Percentiles rank a stretch among this genome's conserved stretches.
phyloP scores from a whole-genome alignment of 1,284 basidiomycete genomes.

The Inonotus hispidus region DNA sequence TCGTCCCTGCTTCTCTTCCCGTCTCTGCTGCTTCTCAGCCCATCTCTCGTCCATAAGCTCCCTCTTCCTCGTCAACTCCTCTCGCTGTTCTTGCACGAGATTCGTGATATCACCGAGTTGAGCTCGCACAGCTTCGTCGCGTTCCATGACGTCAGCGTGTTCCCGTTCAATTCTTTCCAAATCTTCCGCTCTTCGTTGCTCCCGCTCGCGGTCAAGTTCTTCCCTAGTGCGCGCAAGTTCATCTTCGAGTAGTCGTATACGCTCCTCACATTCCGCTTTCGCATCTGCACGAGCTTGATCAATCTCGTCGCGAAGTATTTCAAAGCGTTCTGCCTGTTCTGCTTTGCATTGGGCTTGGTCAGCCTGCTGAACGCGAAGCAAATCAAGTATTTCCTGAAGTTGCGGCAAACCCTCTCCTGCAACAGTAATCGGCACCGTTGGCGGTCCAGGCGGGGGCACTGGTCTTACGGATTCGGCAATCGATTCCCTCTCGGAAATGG shows the following conservation, averaged over 20 bases:
- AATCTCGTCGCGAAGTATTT: constrained; percentile 37
- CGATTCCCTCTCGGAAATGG: not conserved
- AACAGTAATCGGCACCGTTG: constrained; percentile 25
- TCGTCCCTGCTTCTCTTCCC: constrained; percentile 48
- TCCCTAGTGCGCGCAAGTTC: constrained; percentile 52
- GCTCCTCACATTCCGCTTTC: constrained; percentile 46
- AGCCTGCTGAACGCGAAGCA: constrained; percentile 54
- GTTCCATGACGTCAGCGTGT: constrained; percentile 47
- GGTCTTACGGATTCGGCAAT: constrained; percentile 8
- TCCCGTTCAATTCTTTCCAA: constrained; percentile 56
- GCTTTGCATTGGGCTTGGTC: constrained; percentile 50
- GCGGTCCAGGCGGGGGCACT: constrained; percentile 25
- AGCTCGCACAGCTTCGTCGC: constrained; percentile 49
- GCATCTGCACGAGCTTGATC: constrained; percentile 35
- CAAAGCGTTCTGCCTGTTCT: constrained; percentile 46
- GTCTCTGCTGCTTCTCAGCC: constrained; percentile 49
- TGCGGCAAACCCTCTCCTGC: constrained; percentile 39
- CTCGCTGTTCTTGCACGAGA: constrained; percentile 57
- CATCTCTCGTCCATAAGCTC: constrained; percentile 51
- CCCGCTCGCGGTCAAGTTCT: constrained; percentile 51
- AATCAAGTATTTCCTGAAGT: constrained; percentile 51
- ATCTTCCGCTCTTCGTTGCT: constrained; percentile 50
- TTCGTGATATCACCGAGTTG: constrained; percentile 66
- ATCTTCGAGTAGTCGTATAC: constrained; percentile 54
- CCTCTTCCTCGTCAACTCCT: constrained; percentile 50